These are phyloP conservation scores for Retiboletus fuscus DNA, from an alignment of 1,284 basidiomycete genomes.

Conservation along the genomic window DNA sequence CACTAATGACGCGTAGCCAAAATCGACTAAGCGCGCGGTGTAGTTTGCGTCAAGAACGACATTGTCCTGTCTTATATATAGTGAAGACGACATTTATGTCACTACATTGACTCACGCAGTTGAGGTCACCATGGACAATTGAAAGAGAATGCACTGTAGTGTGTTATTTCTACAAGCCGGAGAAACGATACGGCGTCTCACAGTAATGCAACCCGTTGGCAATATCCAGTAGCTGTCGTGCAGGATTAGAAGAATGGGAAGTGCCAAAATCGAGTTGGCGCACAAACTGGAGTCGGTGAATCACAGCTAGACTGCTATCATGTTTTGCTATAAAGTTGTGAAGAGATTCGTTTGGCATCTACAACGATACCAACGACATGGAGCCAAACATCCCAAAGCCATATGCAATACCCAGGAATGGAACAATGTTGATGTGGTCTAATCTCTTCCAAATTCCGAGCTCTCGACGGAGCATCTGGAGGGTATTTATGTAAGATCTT, in stretches of 20 bases:
- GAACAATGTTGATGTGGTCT: slow-evolving; percentile 20
- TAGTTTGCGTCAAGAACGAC: too few relatives aligned
- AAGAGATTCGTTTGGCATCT: slow-evolving; percentile 37
- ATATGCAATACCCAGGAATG: slow-evolving; percentile 26
- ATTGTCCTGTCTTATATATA: too few relatives aligned
- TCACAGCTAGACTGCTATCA: neutral
- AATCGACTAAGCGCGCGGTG: too few relatives aligned
- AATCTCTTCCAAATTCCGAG: slow-evolving; percentile 39
- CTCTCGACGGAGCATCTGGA: slow-evolving; percentile 33
- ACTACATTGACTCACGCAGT: too few relatives aligned
- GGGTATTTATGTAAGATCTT: too few relatives aligned
- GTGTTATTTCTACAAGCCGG: too few relatives aligned
- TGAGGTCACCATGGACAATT: too few relatives aligned
- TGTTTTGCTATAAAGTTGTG: slow-evolving; percentile 17
- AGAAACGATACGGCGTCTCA: too few relatives aligned
- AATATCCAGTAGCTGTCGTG: slow-evolving; percentile 17
- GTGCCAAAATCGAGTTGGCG: neutral
- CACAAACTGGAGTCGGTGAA: slow-evolving; percentile 22
- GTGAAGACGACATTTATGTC: too few relatives aligned
- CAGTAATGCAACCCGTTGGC: neutral
- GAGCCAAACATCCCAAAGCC: slow-evolving; percentile 31
- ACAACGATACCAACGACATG: slow-evolving; percentile 34
- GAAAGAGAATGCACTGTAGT: too few relatives aligned
- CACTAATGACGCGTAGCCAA: too few relatives aligned
- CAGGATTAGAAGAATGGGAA: neutral